Conservation (phyloP, 2,329 filamentous ascomycete species). For the Ophiostoma sp. region DNA sequence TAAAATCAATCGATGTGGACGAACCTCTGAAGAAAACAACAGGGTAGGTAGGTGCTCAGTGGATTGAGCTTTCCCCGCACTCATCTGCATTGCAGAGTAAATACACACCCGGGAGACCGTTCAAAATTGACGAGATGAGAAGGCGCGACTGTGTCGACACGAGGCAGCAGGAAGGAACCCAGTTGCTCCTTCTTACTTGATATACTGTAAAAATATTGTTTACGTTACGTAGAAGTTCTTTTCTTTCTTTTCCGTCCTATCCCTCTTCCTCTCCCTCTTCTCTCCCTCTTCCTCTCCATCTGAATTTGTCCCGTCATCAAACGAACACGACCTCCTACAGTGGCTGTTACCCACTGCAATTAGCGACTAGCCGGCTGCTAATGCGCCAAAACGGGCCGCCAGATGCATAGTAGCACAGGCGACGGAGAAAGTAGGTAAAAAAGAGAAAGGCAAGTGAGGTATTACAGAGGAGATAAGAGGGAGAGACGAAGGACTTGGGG, state of each 20-base stretch:
- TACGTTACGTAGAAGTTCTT: not conserved
- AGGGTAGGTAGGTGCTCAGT: not conserved
- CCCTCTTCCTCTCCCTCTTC: not conserved
- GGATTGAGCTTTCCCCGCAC: slow-evolving; percentile 21
- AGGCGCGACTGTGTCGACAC: not conserved
- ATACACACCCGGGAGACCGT: not conserved
- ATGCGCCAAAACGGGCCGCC: slow-evolving; percentile 10
- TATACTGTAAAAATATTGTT: not conserved
- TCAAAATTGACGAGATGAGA: not conserved
- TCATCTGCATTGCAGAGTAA: not conserved
- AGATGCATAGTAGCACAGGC: not conserved
- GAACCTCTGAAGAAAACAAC: not conserved
- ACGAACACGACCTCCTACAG: not conserved
- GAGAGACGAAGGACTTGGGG: not conserved
- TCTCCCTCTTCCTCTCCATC: not conserved
- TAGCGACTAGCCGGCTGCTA: slow-evolving; percentile 10
- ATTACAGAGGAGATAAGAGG: not conserved
- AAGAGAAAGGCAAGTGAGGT: not conserved
- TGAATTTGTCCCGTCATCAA: not conserved
- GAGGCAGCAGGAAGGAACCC: not conserved
- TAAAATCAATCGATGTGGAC: not conserved
- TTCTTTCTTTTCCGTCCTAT: not conserved
- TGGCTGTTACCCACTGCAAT: slow-evolving; percentile 3
- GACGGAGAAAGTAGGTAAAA: not conserved
- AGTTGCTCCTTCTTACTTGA: not conserved